phyloP scores from a whole-genome alignment of 768 basidiomycete species.

The Tulasnella calospora region DNA sequence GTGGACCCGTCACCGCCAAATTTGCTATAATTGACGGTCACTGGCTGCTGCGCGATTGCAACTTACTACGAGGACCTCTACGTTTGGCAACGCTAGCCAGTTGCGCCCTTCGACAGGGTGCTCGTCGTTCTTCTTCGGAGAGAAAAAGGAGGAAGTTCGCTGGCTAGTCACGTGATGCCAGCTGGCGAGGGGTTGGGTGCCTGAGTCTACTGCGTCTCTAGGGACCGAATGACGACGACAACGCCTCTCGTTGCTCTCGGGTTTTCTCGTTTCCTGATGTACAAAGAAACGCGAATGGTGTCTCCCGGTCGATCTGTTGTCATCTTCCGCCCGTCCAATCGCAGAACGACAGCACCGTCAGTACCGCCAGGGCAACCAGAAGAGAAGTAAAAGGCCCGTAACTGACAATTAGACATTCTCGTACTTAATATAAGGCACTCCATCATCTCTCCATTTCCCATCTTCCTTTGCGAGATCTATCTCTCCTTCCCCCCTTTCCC shows the following conservation, averaged over 20 bases:
- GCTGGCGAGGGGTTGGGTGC: conserved; percentile 2
- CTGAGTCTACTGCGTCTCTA: not conserved
- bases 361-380: not conserved
- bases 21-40: not conserved
- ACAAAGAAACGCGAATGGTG: not conserved
- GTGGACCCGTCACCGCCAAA: not conserved
- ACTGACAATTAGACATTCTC: not conserved
- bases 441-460: not conserved
- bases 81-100: not conserved
- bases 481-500: not conserved
- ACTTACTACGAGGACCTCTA: not conserved
- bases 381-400: not conserved
- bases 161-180: conserved; percentile 2
- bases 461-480: not conserved
- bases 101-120: not conserved
- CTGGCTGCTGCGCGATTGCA: not conserved
- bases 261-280: not conserved
- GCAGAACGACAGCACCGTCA: not conserved
- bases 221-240: not conserved
- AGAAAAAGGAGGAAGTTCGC: conserved; percentile 7
- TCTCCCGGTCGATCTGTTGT: not conserved
- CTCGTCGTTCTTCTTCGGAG: not conserved
- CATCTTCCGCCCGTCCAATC: not conserved
- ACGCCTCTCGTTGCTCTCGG: not conserved
- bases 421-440: not conserved